These are phyloP conservation scores for Leavenworthia alabamica DNA, from an alignment of 345 rosid species.

Conservation along the genomic window DNA sequence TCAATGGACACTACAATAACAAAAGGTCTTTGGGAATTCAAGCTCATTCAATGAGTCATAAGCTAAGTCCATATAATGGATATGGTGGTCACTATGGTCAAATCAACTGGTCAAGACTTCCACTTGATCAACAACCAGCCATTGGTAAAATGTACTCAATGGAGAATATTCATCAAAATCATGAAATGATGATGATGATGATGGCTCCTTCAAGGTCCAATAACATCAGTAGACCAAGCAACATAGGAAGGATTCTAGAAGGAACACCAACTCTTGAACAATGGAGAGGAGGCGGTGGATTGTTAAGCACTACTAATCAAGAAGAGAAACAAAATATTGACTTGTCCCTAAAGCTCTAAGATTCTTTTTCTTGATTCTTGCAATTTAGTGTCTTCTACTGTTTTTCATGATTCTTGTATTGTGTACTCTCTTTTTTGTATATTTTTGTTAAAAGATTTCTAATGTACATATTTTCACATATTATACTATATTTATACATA, in stretches of 20 bases:
- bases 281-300: constrained; percentile 32
- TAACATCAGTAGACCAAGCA: constrained; percentile 35
- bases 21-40: constrained; percentile 53
- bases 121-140: constrained; percentile 52
- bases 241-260: constrained; percentile 26
- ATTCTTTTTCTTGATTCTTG: constrained; percentile 6
- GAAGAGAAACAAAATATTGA: constrained; percentile 56
- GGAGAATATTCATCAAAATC: constrained; percentile 29
- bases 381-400: neutral
- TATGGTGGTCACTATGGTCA: constrained; percentile 38
- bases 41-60: constrained; percentile 56
- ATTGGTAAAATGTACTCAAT: constrained; percentile 39
- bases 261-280: constrained; percentile 30
- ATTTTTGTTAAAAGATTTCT: constrained; percentile 5
- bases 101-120: constrained; percentile 40
- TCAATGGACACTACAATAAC: constrained; percentile 35
- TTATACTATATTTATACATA: neutral
- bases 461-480: constrained; percentile 6
- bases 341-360: constrained; percentile 63
- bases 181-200: constrained; percentile 16
- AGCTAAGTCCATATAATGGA: constrained; percentile 39
- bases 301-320: constrained; percentile 30
- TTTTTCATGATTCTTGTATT: neutral
- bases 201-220: constrained; percentile 12
- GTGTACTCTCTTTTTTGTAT: constrained; percentile 23